phyloP scores from a whole-genome alignment of 2,329 filamentous ascomycete species.

The Rhinocladiella similis region DNA sequence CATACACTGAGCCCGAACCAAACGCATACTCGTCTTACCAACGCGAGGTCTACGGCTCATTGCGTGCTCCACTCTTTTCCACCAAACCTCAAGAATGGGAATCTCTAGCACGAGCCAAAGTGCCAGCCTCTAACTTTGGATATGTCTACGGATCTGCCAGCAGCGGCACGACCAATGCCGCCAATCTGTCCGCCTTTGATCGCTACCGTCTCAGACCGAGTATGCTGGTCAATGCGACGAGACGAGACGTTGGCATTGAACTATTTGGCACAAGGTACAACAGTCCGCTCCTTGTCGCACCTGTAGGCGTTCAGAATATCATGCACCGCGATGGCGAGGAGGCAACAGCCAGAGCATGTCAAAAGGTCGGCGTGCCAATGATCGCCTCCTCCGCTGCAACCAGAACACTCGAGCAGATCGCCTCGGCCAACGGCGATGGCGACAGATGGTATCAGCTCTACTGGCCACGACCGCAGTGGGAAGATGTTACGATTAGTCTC shows the following conservation, averaged over 20 bases:
- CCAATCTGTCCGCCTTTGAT: constrained; percentile 35
- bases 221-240: constrained; percentile 37
- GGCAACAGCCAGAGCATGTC: constrained; percentile 61
- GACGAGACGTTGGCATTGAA: constrained; percentile 48
- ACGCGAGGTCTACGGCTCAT: constrained; percentile 27
- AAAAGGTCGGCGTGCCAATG: constrained; percentile 61
- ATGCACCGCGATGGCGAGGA: constrained; percentile 65
- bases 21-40: constrained; percentile 24
- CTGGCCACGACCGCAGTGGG: constrained; percentile 59
- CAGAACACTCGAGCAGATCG: constrained; percentile 65
- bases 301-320: constrained; percentile 68
- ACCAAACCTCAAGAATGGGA: constrained; percentile 59
- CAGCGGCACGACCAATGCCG: constrained; percentile 31
- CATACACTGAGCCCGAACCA: constrained; percentile 26
- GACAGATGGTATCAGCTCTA: constrained; percentile 72
- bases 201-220: constrained; percentile 33
- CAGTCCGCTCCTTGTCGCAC: constrained; percentile 62
- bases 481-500: constrained; percentile 65
- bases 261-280: constrained; percentile 52
- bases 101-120: constrained; percentile 49
- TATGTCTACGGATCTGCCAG: constrained; percentile 62
- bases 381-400: constrained; percentile 66
- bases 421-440: constrained; percentile 54
- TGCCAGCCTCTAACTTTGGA: constrained; percentile 54
- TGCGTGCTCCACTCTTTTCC: constrained; percentile 49